Evolutionary conservation across 306 rosid genomes (phyloP).

Genomic region (Acmispon strigosus): DNA sequence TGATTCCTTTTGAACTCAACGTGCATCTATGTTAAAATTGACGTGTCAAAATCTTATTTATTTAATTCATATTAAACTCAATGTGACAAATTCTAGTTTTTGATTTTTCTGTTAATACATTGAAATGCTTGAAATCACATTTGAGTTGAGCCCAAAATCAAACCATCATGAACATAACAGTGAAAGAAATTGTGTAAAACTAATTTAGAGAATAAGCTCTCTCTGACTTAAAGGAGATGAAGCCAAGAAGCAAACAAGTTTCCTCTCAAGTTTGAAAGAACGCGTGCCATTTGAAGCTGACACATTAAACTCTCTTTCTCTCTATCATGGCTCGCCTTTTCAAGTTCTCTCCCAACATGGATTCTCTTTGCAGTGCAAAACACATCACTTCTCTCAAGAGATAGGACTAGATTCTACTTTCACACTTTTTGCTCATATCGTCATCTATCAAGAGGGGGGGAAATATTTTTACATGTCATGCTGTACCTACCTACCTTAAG

Average conservation of each 20-base stretch:
- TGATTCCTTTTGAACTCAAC: too few species aligned
- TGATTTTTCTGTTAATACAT: too few species aligned
- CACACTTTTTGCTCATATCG: constrained; percentile 46
- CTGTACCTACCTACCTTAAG: background rate
- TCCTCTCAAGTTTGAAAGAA: constrained; percentile 28
- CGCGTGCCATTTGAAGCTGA: constrained; percentile 59
- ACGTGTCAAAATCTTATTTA: too few species aligned
- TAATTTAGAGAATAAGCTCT: constrained; percentile 4
- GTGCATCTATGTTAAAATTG: too few species aligned
- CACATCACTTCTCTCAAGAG: constrained; percentile 78
- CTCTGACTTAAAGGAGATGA: constrained; percentile 34
- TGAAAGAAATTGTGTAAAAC: too few species aligned
- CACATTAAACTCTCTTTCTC: constrained; percentile 28
- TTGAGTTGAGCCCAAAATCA: too few species aligned
- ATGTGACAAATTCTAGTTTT: too few species aligned
- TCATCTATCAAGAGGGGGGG: background rate
- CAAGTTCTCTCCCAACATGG: constrained; percentile 59
- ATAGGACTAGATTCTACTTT: constrained; percentile 67
- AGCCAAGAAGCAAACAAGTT: constrained; percentile 24
- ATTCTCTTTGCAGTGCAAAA: constrained; percentile 63
- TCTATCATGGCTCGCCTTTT: constrained; percentile 63
- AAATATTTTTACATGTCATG: background rate
- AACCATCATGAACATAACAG: background rate
- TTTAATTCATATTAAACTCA: too few species aligned
- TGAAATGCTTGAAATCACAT: too few species aligned